Evolutionary conservation across 345 rosid genomes (phyloP).

Genomic region (Eucalyptus curtisii): DNA sequence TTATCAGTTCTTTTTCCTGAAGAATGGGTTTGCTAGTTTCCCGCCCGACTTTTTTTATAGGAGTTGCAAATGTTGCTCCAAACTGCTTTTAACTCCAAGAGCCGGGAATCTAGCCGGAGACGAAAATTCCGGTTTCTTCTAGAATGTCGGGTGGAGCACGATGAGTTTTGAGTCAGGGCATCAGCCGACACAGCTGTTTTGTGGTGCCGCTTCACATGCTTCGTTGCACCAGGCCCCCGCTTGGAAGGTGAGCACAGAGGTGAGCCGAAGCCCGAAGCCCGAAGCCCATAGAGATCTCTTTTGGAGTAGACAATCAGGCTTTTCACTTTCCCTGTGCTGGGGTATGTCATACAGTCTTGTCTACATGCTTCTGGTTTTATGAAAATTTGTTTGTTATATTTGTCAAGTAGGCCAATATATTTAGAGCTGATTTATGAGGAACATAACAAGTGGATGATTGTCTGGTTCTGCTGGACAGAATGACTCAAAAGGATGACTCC

Average conservation of each 20-base stretch:
- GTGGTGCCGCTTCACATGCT: conserved; percentile 16
- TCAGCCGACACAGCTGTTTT: background rate
- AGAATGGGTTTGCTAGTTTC: background rate
- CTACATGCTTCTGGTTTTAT: background rate
- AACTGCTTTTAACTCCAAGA: background rate
- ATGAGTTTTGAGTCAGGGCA: background rate
- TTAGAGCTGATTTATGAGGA: background rate
- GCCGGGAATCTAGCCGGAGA: background rate
- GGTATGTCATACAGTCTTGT: conserved; percentile 2
- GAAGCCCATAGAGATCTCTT: no score
- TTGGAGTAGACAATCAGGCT: no score
- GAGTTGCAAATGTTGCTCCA: background rate
- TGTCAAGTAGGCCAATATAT: background rate
- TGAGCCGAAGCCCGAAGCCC: background rate
- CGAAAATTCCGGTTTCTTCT: background rate
- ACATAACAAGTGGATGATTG: background rate
- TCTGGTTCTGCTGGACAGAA: background rate
- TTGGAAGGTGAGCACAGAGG: conserved; percentile 3
- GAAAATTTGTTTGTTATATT: background rate
- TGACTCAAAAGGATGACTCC: background rate
- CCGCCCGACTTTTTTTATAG: background rate
- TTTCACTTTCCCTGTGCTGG: conserved; percentile 6
- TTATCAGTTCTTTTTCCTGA: background rate
- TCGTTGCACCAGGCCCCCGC: background rate
- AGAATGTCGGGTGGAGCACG: background rate